Evolutionary conservation across 108 stramenopile genomes (phyloP).

Genomic region (Pseudonitzschia delicatissima): DNA sequence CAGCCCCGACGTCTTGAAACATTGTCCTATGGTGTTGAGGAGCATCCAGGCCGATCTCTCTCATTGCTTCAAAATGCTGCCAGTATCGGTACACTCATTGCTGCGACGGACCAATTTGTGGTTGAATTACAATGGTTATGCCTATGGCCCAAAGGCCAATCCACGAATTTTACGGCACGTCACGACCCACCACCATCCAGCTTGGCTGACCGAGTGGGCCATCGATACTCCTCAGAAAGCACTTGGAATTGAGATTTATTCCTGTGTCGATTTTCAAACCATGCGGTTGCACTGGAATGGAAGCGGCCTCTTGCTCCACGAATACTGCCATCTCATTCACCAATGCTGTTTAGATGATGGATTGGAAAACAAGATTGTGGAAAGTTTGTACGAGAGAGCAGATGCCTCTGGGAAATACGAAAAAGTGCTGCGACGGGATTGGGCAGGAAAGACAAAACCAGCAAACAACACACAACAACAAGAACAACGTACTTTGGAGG

Average conservation of each 20-base stretch:
- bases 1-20: constrained; percentile 53
- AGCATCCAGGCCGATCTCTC: constrained; percentile 60
- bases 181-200: constrained; percentile 69
- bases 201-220: constrained; percentile 68
- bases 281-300: constrained; percentile 85
- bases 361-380: constrained; percentile 45
- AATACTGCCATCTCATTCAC: constrained; percentile 83
- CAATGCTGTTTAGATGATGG: constrained; percentile 64
- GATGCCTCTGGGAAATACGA: constrained; percentile 52
- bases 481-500: neutral
- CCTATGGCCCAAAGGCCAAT: constrained; percentile 50
- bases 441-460: constrained; percentile 55
- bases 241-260: constrained; percentile 75
- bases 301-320: constrained; percentile 76
- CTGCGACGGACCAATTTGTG: constrained; percentile 68
- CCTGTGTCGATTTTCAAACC: constrained; percentile 55
- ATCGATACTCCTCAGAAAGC: constrained; percentile 65
- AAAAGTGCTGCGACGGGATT: constrained; percentile 64
- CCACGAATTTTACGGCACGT: constrained; percentile 58
- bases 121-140: constrained; percentile 58
- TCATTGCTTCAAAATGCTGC: constrained; percentile 51
- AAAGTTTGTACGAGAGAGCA: constrained; percentile 40
- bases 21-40: constrained; percentile 51
- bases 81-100: constrained; percentile 50
- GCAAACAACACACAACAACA: neutral